Conservation (phyloP, 257 asterid species). For the Solanum pinnatisectum region DNA sequence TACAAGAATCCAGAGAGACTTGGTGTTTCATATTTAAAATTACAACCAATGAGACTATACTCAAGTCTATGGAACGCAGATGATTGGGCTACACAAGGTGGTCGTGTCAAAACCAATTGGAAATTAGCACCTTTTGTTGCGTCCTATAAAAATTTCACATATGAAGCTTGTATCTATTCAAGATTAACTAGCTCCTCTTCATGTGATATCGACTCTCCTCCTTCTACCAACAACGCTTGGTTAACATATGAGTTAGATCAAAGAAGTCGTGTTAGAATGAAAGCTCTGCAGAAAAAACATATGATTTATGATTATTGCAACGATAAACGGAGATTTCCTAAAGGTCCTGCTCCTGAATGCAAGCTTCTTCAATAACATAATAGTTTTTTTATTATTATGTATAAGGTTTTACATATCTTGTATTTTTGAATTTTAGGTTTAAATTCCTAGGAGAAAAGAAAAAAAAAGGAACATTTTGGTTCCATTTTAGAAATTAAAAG, state of each 20-base stretch:
- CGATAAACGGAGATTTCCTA: constrained; percentile 67
- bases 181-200: constrained; percentile 25
- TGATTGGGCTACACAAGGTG: constrained; percentile 79
- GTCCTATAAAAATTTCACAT: constrained; percentile 41
- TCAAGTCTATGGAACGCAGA: constrained; percentile 83
- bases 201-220: constrained; percentile 16
- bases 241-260: constrained; percentile 35
- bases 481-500: not conserved
- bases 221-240: constrained; percentile 4
- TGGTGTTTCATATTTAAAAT: constrained; percentile 46
- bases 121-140: constrained; percentile 64
- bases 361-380: constrained; percentile 7
- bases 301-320: constrained; percentile 72
- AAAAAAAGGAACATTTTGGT: not conserved
- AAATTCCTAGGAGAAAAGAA: not conserved
- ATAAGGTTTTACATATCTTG: not conserved
- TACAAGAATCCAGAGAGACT: constrained; percentile 44
- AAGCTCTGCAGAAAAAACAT: constrained; percentile 32
- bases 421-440: not conserved
- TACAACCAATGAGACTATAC: constrained; percentile 68
- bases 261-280: constrained; percentile 34
- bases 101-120: constrained; percentile 66
- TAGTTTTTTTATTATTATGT: not conserved
- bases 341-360: constrained; percentile 57
- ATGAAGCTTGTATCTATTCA: constrained; percentile 57